phyloP scores from a whole-genome alignment of 345 rosid genomes.

The Cochlearia excelsa region DNA sequence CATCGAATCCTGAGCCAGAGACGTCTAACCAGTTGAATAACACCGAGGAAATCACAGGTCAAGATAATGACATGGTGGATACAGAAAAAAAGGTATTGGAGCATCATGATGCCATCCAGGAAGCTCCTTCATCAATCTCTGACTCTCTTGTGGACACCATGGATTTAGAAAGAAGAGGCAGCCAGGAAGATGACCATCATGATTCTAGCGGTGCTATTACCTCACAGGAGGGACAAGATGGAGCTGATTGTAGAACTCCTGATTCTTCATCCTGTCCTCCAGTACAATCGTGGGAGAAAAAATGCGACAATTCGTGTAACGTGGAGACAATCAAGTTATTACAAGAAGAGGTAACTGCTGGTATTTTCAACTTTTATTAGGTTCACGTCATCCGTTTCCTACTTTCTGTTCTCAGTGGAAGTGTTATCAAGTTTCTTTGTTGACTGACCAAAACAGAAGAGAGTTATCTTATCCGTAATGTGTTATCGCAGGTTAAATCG shows the following conservation, averaged over 20 bases:
- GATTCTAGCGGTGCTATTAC: slow-evolving; percentile 27
- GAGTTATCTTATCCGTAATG: not conserved
- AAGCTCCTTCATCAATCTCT: slow-evolving; percentile 30
- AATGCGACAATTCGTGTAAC: slow-evolving; percentile 27
- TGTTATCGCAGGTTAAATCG: slow-evolving; percentile 52
- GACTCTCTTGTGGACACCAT: slow-evolving; percentile 32
- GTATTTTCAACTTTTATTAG: slow-evolving; percentile 1
- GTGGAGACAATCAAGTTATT: slow-evolving; percentile 48
- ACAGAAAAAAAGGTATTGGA: slow-evolving; percentile 28
- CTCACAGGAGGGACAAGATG: slow-evolving; percentile 41
- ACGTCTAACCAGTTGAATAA: slow-evolving; percentile 29
- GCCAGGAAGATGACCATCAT: slow-evolving; percentile 35
- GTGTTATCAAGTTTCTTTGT: slow-evolving; percentile 1
- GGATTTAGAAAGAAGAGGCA: slow-evolving; percentile 34
- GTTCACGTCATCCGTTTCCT: slow-evolving; percentile 9
- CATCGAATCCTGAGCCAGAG: slow-evolving; percentile 36
- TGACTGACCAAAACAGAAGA: not conserved
- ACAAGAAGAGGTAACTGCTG: slow-evolving; percentile 56
- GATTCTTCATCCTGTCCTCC: slow-evolving; percentile 27
- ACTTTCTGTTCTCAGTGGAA: slow-evolving; percentile 8
- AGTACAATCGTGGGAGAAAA: slow-evolving; percentile 37
- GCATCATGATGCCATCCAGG: slow-evolving; percentile 32
- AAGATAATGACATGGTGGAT: slow-evolving; percentile 34
- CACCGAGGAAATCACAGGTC: slow-evolving; percentile 31
- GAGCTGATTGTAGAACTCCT: slow-evolving; percentile 28